Evolutionary conservation across 1,139 yeast genomes (phyloP), one percentile per base, ranked within the genome.

Genomic region (Taiozyma sp.): DNA sequence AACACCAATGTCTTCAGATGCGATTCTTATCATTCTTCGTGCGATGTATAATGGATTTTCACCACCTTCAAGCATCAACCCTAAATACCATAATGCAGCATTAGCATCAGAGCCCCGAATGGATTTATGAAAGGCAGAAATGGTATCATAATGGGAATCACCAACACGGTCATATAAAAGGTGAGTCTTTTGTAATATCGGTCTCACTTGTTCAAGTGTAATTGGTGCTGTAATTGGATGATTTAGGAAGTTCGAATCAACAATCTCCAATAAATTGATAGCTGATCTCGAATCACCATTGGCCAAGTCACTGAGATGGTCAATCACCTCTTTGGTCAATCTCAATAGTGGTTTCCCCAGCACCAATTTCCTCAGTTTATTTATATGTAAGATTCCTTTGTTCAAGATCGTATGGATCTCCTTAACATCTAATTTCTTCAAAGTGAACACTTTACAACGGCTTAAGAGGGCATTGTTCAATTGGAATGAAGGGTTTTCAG

Each of bases 401-500:
- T 74, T 71, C 5, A 93, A 69, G 8, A 92, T 80, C 46, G 73
- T 73, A 32, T 74, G 74, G 45, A 90, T 68, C 14, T 92, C 88
- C 1, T 71, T 74, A 2, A 67, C 65, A 2, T 71, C 67, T 32
- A 93, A 73, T 50, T 87, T 84, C 52, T 87, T 83, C 71, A 93
- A 75, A 2, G 86, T 85, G 67, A 93, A 89, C 0, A 95, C 90
- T 57, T 93, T 87, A 71, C 96, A 86, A 56, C 99, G 73, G 14
- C 97, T 90, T 36, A 93, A 72, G 48, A 93, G 70, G 0, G 99
- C 98, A 61, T 90, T 87, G 62, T 91, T 91, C 44, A 93, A 68
- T 51, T 88, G 90, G 67, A 93, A 95, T 30, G 96, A 87, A 1
- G 99, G 99, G 64, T 95, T 95, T 66, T 93, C 99, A 0, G 99